A percentile compares a stretch with the other conserved stretches of the same genome.
Evolutionary conservation across 1,284 basidiomycete genomes (phyloP).

Genomic region (Papiliotrema fonsecae): DNA sequence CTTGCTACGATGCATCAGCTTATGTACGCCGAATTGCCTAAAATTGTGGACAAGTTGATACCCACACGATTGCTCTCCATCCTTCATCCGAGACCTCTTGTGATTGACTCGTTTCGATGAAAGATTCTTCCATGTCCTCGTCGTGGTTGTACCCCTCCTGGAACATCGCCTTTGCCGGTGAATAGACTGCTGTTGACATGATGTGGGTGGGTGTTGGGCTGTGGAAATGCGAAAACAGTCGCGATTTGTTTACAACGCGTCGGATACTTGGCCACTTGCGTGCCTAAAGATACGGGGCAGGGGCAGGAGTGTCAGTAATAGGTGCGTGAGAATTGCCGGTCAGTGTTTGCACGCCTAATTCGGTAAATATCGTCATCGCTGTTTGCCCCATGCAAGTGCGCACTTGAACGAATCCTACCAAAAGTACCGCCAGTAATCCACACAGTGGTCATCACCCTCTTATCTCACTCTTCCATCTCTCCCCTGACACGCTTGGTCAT

Average conservation of each 20-base stretch:
- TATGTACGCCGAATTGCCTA: neutral
- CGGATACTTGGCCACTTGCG: neutral
- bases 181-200: constrained; percentile 5
- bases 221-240: constrained; percentile 7
- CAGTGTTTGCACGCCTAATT: too few species aligned
- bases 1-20: neutral
- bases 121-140: constrained; percentile 6
- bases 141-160: neutral
- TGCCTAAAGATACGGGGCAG: neutral
- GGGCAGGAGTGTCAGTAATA: neutral
- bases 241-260: constrained; percentile 10
- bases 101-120: constrained; percentile 12
- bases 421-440: too few species aligned
- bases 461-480: too few species aligned
- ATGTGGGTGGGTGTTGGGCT: neutral
- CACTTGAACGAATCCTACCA: too few species aligned
- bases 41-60: neutral
- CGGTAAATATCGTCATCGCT: neutral
- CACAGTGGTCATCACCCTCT: too few species aligned
- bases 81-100: constrained; percentile 17
- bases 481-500: too few species aligned
- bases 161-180: neutral
- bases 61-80: constrained; percentile 26
- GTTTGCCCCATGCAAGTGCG: neutral
- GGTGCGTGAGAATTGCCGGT: too few species aligned